These are phyloP conservation scores for Aureobasidium sp. DNA, from an alignment of 2,329 filamentous ascomycete genomes.

Conservation along the genomic window DNA sequence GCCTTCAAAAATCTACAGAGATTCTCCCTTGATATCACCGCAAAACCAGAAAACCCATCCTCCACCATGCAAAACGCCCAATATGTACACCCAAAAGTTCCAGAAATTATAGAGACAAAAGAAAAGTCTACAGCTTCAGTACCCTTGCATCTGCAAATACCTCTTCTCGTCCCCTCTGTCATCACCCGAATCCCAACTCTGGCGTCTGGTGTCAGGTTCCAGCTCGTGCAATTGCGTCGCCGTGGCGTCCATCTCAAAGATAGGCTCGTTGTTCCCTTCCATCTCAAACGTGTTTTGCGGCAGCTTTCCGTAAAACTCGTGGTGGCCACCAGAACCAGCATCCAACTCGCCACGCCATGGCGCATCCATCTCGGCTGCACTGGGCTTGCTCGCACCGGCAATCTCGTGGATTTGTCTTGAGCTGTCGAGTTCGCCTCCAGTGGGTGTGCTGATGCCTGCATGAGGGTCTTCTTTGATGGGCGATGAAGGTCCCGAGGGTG, in stretches of 20 bases:
- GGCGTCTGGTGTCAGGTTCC: conserved; percentile 13
- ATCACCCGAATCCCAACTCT: conserved; percentile 11
- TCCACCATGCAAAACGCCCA: neutral
- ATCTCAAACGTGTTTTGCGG: conserved; percentile 17
- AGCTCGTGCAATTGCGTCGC: conserved; percentile 20
- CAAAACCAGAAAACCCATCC: neutral
- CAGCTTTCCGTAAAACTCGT: conserved; percentile 15
- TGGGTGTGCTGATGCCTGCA: conserved; percentile 22
- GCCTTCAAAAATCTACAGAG: too few relatives aligned
- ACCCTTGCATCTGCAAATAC: conserved; percentile 13
- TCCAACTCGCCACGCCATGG: conserved; percentile 26
- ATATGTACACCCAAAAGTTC: neutral
- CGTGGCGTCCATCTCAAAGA: conserved; percentile 24
- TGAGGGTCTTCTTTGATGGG: conserved; percentile 14
- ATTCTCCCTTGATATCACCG: neutral
- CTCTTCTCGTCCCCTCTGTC: conserved; percentile 14
- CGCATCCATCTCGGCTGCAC: conserved; percentile 24
- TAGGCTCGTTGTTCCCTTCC: conserved; percentile 17
- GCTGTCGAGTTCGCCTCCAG: conserved; percentile 27
- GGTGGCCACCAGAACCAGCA: conserved; percentile 16
- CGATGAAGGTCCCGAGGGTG: conserved; percentile 8
- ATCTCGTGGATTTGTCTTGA: conserved; percentile 27
- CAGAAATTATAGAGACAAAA: neutral
- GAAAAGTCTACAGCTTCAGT: neutral
- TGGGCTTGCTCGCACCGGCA: conserved; percentile 20